These are phyloP conservation scores for Fraxinus paxiana DNA, from an alignment of 305 asterid species.

Conservation along the genomic window DNA sequence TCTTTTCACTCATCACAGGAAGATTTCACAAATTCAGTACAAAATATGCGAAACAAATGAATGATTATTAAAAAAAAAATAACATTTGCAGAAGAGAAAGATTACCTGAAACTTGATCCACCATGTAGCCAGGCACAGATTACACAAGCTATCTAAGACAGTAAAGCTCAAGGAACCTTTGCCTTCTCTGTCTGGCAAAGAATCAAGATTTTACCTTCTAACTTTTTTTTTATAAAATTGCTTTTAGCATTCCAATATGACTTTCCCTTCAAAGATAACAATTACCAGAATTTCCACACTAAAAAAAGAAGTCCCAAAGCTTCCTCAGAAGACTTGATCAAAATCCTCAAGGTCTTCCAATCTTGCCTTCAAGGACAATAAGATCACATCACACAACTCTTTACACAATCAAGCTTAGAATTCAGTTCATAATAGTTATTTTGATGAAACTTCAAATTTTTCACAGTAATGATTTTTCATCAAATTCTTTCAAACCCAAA, in stretches of 20 bases:
- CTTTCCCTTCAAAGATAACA: constrained; percentile 14
- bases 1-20: background rate
- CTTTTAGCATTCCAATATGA: constrained; percentile 17
- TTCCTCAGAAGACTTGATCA: constrained; percentile 12
- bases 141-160: constrained; percentile 24
- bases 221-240: constrained; percentile 19
- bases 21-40: background rate
- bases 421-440: background rate
- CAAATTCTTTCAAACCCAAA: background rate
- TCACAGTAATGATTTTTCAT: background rate
- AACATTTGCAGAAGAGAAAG: background rate
- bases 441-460: background rate
- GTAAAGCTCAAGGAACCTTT: constrained; percentile 27
- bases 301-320: background rate
- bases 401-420: constrained; percentile 6
- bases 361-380: background rate
- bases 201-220: constrained; percentile 21
- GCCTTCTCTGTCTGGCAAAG: constrained; percentile 31
- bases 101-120: constrained; percentile 11
- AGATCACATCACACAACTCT: background rate
- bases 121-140: constrained; percentile 17
- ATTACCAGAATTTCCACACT: constrained; percentile 5
- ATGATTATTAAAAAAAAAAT: background rate
- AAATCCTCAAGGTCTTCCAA: constrained; percentile 11
- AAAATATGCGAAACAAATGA: background rate